Evolutionary conservation across 768 basidiomycete genomes (phyloP).

Genomic region (Podaxis carcinomalis): DNA sequence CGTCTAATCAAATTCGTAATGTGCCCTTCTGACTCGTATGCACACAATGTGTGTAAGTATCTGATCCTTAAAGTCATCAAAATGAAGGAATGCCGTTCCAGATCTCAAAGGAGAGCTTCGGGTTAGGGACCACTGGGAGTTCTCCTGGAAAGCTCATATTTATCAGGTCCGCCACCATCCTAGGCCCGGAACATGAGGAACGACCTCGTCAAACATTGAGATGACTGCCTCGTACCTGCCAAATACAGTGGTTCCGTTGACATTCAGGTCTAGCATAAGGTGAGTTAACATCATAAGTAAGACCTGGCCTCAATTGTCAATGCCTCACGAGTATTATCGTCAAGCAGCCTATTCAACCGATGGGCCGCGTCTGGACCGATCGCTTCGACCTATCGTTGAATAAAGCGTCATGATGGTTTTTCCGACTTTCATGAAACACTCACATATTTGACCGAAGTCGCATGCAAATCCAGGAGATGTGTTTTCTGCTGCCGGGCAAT

Average conservation of each 20-base stretch:
- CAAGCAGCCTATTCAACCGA: conserved; percentile 31
- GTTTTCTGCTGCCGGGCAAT: conserved; percentile 31
- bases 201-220: not conserved
- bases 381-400: conserved; percentile 25
- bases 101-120: conserved; percentile 31
- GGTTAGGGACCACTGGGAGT: conserved; percentile 33
- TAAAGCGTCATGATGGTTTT: not conserved
- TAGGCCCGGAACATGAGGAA: conserved; percentile 10
- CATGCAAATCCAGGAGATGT: conserved; percentile 35
- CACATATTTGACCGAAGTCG: conserved; percentile 32
- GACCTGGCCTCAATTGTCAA: not conserved
- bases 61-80: conserved; percentile 14
- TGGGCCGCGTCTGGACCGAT: conserved; percentile 37
- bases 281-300: not conserved
- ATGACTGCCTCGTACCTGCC: conserved; percentile 23
- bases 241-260: conserved; percentile 37
- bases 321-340: conserved; percentile 32
- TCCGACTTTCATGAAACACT: not conserved
- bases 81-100: conserved; percentile 34
- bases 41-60: not conserved
- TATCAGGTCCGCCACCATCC: conserved; percentile 37
- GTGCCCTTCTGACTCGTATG: not conserved
- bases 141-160: conserved; percentile 27
- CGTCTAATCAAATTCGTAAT: not conserved
- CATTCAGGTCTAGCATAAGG: conserved; percentile 26